phyloP scores from a whole-genome alignment of 257 asterid genomes.

The Solanum bulbocastanum region DNA sequence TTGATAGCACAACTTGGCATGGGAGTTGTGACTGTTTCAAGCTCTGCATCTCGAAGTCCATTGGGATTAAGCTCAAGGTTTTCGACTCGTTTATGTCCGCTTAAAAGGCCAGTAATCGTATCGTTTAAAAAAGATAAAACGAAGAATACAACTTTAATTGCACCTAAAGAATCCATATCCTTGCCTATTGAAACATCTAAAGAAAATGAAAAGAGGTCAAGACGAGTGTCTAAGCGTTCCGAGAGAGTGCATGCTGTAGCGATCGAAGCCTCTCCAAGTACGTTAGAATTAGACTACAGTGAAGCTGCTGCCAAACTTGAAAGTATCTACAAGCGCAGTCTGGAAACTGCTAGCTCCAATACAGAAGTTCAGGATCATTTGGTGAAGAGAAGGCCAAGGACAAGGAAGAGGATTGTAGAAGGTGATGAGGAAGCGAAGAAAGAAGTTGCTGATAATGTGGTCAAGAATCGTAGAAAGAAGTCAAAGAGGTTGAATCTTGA shows the following conservation, averaged over 20 bases:
- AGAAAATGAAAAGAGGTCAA: conserved; percentile 31
- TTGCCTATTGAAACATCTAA: conserved; percentile 47
- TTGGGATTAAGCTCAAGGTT: conserved; percentile 26
- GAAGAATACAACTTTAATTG: conserved; percentile 37
- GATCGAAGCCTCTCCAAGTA: conserved; percentile 35
- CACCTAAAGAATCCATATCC: conserved; percentile 44
- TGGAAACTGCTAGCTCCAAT: conserved; percentile 26
- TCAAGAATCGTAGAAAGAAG: conserved; percentile 38
- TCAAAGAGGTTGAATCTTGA: conserved; percentile 60
- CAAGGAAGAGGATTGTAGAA: conserved; percentile 35
- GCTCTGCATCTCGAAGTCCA: conserved; percentile 32
- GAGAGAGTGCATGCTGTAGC: conserved; percentile 51
- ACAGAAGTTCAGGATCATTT: conserved; percentile 24
- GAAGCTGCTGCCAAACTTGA: conserved; percentile 83
- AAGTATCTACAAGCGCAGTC: conserved; percentile 44
- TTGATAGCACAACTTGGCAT: conserved; percentile 10
- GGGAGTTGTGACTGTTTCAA: conserved; percentile 50
- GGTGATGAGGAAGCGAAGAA: conserved; percentile 19
- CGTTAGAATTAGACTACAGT: conserved; percentile 56
- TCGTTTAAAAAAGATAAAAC: conserved; percentile 49
- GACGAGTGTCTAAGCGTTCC: conserved; percentile 26
- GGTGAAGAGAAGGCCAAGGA: conserved; percentile 28
- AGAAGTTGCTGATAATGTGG: conserved; percentile 19
- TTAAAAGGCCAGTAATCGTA: conserved; percentile 40
- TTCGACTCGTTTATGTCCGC: conserved; percentile 24